phyloP scores from a whole-genome alignment of 177 flowering plant genomes.

The Vitis hybrid region DNA sequence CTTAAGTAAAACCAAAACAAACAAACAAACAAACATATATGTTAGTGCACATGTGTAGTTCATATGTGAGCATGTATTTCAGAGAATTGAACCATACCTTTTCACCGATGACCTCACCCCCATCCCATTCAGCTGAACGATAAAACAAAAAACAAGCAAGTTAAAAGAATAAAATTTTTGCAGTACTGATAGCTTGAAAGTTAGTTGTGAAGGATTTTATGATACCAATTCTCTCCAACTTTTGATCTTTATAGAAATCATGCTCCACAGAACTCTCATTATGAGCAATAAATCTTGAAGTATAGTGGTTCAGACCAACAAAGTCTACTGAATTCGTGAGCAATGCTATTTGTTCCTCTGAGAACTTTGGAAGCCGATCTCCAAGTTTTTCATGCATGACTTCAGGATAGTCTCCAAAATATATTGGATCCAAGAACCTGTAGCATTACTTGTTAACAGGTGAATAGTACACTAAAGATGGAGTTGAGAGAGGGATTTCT shows the following conservation, averaged over 20 bases:
- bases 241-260: conserved; percentile 54
- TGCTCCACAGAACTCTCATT: conserved; percentile 34
- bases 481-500: no score
- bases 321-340: conserved; percentile 63
- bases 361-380: conserved; percentile 69
- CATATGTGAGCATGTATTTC: conserved; percentile 14
- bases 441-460: background rate
- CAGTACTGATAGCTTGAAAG: background rate
- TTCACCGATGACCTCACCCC: conserved; percentile 68
- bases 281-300: conserved; percentile 68
- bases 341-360: conserved; percentile 59
- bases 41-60: background rate
- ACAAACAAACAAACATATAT: background rate
- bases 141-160: conserved; percentile 6
- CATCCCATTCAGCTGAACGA: conserved; percentile 63
- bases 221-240: conserved; percentile 64
- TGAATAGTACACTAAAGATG: no score
- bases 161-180: conserved; percentile 3
- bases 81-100: conserved; percentile 44
- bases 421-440: conserved; percentile 85
- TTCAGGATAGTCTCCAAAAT: conserved; percentile 77
- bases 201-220: background rate
- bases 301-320: conserved; percentile 88
- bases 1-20: conserved; percentile 7
- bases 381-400: conserved; percentile 74